Conservation (phyloP, 306 rosid species). For the Acacia confusa region DNA sequence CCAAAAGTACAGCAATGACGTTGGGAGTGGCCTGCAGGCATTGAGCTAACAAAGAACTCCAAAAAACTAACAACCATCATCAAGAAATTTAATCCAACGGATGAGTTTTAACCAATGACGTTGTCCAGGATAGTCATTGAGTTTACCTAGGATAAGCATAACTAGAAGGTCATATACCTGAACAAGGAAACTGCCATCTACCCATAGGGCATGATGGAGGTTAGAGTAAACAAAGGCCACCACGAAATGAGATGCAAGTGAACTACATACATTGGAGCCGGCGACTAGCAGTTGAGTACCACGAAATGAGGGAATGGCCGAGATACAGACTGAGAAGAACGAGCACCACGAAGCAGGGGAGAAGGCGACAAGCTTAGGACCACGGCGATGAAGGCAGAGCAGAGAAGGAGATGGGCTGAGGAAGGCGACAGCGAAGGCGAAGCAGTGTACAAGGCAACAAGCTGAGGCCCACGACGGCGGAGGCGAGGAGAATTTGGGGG, state of each 20-base stretch:
- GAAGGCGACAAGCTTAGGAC: neutral
- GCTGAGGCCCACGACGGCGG: too few species aligned
- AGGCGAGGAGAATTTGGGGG: too few species aligned
- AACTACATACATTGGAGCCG: too few species aligned
- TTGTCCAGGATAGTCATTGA: slow-evolving; percentile 31
- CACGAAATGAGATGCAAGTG: neutral
- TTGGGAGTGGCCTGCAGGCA: slow-evolving; percentile 67
- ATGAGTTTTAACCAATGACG: slow-evolving; percentile 59
- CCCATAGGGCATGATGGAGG: slow-evolving; percentile 21
- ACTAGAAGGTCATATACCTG: slow-evolving; percentile 50
- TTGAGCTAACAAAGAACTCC: slow-evolving; percentile 81
- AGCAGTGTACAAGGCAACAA: too few species aligned
- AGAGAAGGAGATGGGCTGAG: too few species aligned
- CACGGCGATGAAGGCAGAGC: too few species aligned
- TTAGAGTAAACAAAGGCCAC: neutral
- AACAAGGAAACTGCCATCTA: slow-evolving; percentile 88
- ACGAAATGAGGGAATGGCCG: too few species aligned
- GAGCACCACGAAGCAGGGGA: too few species aligned
- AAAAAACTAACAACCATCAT: slow-evolving; percentile 68
- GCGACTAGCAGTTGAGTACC: too few species aligned
- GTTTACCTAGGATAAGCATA: neutral
- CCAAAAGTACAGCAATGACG: slow-evolving; percentile 14
- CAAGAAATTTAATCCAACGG: slow-evolving; percentile 57
- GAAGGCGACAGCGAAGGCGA: too few species aligned
- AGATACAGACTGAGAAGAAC: too few species aligned